A percentile compares a stretch with the other conserved stretches of the same genome.
phyloP scores from a whole-genome alignment of 2,329 filamentous ascomycete genomes.

The Colletotrichum costaricense region DNA sequence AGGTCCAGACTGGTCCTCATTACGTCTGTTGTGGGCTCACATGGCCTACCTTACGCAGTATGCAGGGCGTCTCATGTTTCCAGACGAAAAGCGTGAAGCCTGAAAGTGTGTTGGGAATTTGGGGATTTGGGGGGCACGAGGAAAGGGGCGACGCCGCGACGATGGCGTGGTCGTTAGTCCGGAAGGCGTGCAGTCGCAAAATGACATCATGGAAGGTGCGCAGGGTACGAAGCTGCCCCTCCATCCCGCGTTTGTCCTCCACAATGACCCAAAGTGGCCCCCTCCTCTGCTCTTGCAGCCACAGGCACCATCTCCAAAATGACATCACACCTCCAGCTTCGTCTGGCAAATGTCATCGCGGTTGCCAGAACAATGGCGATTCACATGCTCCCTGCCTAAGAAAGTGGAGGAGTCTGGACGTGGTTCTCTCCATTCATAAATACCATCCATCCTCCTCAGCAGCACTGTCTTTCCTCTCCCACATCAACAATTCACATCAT shows the following conservation, averaged over 20 bases:
- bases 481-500: not conserved
- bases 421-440: slow-evolving; percentile 17
- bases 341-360: slow-evolving; percentile 15
- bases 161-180: slow-evolving; percentile 9
- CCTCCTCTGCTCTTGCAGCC: not conserved
- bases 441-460: slow-evolving; percentile 4
- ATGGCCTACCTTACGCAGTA: slow-evolving; percentile 1
- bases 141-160: not conserved
- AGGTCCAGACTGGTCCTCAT: slow-evolving; percentile 2
- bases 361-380: slow-evolving; percentile 26
- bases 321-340: slow-evolving; percentile 30
- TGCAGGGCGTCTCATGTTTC: slow-evolving; percentile 14
- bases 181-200: not conserved
- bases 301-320: slow-evolving; percentile 23
- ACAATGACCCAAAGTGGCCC: slow-evolving; percentile 1
- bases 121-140: not conserved
- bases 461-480: rapidly evolving
- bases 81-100: slow-evolving; percentile 1
- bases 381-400: slow-evolving; percentile 27
- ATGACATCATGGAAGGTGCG: slow-evolving; percentile 32
- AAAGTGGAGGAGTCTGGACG: not conserved
- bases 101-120: not conserved
- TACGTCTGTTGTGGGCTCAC: slow-evolving; percentile 31
- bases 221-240: slow-evolving; percentile 23
- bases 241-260: slow-evolving; percentile 10